phyloP scores from a whole-genome alignment of 345 rosid genomes.

The Orychophragmus violaceus region DNA sequence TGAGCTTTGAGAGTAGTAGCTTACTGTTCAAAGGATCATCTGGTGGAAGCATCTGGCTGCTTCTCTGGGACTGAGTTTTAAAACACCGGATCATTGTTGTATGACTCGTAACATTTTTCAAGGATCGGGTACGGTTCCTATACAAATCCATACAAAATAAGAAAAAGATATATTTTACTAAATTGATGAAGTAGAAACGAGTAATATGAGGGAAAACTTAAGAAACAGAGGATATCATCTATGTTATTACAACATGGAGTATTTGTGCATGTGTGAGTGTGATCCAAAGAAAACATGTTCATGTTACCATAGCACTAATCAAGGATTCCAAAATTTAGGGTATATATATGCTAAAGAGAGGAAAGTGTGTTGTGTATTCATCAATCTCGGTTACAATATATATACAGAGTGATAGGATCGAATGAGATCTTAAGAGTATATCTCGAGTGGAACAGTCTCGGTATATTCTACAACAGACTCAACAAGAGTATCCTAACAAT shows the following conservation, averaged over 20 bases:
- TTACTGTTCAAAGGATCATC: background rate
- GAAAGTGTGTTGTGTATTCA: no score
- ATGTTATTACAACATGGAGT: background rate
- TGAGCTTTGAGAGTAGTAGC: constrained; percentile 3
- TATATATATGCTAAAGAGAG: no score
- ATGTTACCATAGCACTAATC: background rate
- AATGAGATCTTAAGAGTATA: no score
- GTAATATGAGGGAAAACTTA: background rate
- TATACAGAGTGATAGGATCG: no score
- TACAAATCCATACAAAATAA: background rate
- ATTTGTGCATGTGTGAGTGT: background rate
- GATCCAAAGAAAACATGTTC: background rate
- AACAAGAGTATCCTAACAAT: no score
- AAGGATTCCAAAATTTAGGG: background rate
- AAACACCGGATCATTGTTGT: constrained; percentile 45
- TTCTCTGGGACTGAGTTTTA: constrained; percentile 31
- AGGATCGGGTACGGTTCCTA: constrained; percentile 59
- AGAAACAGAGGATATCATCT: no score
- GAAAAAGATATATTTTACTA: background rate
- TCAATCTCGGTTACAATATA: no score
- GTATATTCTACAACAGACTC: no score
- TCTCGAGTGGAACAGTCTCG: no score
- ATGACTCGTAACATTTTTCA: constrained; percentile 49
- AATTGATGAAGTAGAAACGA: background rate
- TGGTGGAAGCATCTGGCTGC: constrained; percentile 37